Conservation (phyloP, 2,329 filamentous ascomycete species). For the Fusarium subtropicale region DNA sequence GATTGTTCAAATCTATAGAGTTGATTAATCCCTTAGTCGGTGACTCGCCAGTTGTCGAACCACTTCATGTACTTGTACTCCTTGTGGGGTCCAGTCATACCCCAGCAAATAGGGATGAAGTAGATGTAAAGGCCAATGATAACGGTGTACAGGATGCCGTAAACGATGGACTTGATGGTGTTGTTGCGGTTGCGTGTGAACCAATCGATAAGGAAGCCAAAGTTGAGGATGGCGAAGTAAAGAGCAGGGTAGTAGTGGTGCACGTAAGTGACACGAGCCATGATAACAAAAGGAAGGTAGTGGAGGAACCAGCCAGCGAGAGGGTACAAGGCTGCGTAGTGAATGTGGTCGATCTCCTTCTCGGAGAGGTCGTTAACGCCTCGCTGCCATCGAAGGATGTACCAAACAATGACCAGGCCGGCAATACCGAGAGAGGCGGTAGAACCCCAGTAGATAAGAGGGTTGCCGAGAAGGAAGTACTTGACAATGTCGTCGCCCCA, state of each 20-base stretch:
- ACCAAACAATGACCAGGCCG: conserved; percentile 80
- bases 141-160: conserved; percentile 76
- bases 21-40: conserved; percentile 61
- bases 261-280: conserved; percentile 99
- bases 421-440: conserved; percentile 82
- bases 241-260: conserved; percentile 99
- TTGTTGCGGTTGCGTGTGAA: conserved; percentile 74
- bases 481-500: conserved; percentile 97
- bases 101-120: conserved; percentile 95
- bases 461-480: conserved; percentile 98
- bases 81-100: conserved; percentile 87
- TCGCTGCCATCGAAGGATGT: conserved; percentile 94
- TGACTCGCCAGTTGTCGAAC: conserved; percentile 88
- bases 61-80: conserved; percentile 95
- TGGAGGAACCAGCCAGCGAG: conserved; percentile 95
- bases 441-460: conserved; percentile 94
- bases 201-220: conserved; percentile 92
- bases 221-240: conserved; percentile 92
- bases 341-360: conserved; percentile 89
- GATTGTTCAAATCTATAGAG: conserved; percentile 14
- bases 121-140: conserved; percentile 86
- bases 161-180: conserved; percentile 74
- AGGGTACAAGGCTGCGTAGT: conserved; percentile 93
- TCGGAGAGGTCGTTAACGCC: conserved; percentile 86
- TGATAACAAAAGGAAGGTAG: conserved; percentile 94